Base-by-base conservation (phyloP, 176 grass and related monocot genomes). In the Dactylis glomerata region DNA sequence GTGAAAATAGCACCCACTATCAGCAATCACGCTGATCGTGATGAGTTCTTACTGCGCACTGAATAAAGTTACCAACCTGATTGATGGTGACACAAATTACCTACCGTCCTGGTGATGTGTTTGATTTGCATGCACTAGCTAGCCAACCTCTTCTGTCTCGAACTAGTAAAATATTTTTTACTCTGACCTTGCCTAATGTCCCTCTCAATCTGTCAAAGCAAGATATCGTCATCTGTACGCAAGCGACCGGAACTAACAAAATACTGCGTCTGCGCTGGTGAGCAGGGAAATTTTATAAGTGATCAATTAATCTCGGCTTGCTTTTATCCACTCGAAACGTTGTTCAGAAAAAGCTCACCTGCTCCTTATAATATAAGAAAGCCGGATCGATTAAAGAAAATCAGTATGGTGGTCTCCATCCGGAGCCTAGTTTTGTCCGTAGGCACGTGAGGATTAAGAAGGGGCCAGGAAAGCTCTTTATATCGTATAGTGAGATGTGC, bases 391-490 rank as follows among this genome's bases (percentile, higher is more conserved):
- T 75, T 84, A 22, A 85, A 52, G 66, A 89, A 26, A 78, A 44
- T n/a, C 45, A 68, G 67, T 38, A 8, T 5, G 47, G 40, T 3
- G 59, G 27, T 89, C 72, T 32, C 55, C 36, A 23, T 82, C 63
- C 17, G 56, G n/a, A 3, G 3, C 44, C 31, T 55, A 14, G 36
- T 33, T 82, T 34, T 19, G 14, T 37, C 17, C 76, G 26, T 41
- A 52, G 82, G 64, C 88, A 86, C 84, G 88, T 83, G 83, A 12
- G 51, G 1, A n/a, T 86, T 47, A 31, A 78, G 83, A 90, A 86
- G 34, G 73, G 73, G 37, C 73, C 64, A 23, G 7, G 55, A 84
- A 86, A 90, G 51, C 79, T 82, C 72, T 33, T 81, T 81, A 67
- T 19, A 85, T 13, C 37, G 56, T 68, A 74, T 27, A 64, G 30